phyloP scores from a whole-genome alignment of 164 flowering plant genomes.

The Vitis labrusca region DNA sequence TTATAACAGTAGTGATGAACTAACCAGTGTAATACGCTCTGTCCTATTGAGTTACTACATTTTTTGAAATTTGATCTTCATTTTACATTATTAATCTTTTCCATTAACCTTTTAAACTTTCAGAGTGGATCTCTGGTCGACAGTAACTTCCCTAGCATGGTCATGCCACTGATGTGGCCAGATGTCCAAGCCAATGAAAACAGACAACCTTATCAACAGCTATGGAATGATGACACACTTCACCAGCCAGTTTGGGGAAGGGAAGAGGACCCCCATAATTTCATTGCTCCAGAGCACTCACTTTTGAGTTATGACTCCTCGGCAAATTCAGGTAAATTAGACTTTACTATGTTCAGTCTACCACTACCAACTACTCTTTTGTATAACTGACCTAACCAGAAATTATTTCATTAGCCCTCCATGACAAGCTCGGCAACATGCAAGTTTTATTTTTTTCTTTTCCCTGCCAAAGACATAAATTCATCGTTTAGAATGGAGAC shows the following conservation, averaged over 20 bases:
- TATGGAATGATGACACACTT: conserved; percentile 46
- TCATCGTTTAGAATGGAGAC: too few relatives aligned
- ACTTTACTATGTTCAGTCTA: neutral
- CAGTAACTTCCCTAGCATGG: conserved; percentile 42
- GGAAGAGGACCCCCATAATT: conserved; percentile 43
- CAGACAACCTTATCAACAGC: conserved; percentile 48
- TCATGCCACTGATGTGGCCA: conserved; percentile 48
- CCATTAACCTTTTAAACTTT: conserved; percentile 4
- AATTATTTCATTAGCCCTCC: neutral
- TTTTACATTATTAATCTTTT: neutral
- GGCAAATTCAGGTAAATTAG: conserved; percentile 57
- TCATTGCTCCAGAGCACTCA: conserved; percentile 52
- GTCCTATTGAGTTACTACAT: too few relatives aligned
- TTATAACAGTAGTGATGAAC: too few relatives aligned
- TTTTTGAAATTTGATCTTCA: too few relatives aligned
- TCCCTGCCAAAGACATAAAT: too few relatives aligned
- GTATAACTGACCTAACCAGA: neutral
- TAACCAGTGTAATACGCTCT: too few relatives aligned
- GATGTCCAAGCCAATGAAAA: conserved; percentile 39
- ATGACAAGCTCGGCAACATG: neutral
- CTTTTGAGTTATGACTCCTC: conserved; percentile 52
- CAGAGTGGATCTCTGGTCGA: conserved; percentile 53
- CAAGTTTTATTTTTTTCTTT: too few relatives aligned
- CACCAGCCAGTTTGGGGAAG: conserved; percentile 49
- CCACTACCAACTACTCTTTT: neutral